These are phyloP conservation scores for Cryptococcus sp. DNA, from an alignment of 1,284 basidiomycete genomes.

Conservation along the genomic window DNA sequence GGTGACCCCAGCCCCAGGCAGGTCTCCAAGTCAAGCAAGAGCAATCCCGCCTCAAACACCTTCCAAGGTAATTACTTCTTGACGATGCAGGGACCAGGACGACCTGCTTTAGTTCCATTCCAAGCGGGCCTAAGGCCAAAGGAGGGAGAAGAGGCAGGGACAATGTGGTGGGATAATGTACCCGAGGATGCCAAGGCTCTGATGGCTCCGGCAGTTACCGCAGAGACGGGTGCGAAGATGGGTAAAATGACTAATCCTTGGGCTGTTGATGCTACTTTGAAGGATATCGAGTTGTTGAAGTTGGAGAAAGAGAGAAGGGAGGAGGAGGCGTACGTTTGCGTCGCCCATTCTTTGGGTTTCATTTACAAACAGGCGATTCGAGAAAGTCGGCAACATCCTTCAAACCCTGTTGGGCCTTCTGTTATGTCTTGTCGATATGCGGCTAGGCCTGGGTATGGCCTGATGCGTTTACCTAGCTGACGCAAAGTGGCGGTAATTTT, in stretches of 20 bases:
- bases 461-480: background rate
- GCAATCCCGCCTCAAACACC: constrained; percentile 24
- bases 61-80: constrained; percentile 38
- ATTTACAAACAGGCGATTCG: constrained; percentile 16
- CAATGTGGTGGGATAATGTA: constrained; percentile 40
- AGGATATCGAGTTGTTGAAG: constrained; percentile 34
- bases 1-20: constrained; percentile 30
- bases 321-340: constrained; percentile 29
- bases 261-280: constrained; percentile 23
- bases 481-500: constrained; percentile 25
- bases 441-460: constrained; percentile 22
- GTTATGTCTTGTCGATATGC: constrained; percentile 29
- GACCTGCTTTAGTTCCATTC: constrained; percentile 38
- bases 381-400: constrained; percentile 27
- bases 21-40: constrained; percentile 23
- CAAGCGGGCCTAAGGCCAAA: constrained; percentile 35
- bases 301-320: constrained; percentile 30
- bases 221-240: background rate
- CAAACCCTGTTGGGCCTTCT: constrained; percentile 30
- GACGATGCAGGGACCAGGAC: constrained; percentile 40
- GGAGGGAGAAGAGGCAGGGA: constrained; percentile 27
- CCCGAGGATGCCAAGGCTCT: constrained; percentile 35
- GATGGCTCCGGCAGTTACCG: constrained; percentile 34
- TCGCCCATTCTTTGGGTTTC: background rate
- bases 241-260: constrained; percentile 32